Percentiles rank a stretch among this genome's conserved stretches.
Conservation (phyloP, 2,329 filamentous ascomycete genomes). For the Verticillium nonalfalfae region DNA sequence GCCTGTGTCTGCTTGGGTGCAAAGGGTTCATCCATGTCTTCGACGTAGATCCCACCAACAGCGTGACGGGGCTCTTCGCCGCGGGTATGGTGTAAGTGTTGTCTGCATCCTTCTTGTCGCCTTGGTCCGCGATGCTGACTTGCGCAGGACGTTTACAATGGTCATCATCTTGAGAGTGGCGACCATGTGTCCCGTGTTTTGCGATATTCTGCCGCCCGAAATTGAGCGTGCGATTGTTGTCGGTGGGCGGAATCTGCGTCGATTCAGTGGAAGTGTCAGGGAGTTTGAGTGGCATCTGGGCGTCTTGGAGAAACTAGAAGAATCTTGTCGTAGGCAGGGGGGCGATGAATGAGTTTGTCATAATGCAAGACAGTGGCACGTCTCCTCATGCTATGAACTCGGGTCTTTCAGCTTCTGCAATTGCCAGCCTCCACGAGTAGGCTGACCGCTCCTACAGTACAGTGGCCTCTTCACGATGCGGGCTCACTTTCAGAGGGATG, state of each 20-base stretch:
- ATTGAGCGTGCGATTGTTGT: conserved; percentile 12
- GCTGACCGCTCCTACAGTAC: too few relatives aligned
- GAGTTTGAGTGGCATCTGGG: conserved; percentile 16
- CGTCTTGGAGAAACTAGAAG: conserved; percentile 12
- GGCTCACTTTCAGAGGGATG: too few relatives aligned
- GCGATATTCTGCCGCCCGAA: conserved; percentile 10
- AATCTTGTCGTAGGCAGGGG: not conserved
- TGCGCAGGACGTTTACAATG: conserved; percentile 18
- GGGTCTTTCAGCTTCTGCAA: too few relatives aligned
- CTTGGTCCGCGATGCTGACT: not conserved
- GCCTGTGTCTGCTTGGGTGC: conserved; percentile 17
- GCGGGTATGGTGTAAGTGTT: conserved; percentile 23
- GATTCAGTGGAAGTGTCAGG: conserved; percentile 14
- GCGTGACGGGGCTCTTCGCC: conserved; percentile 19
- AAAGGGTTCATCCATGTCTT: conserved; percentile 20
- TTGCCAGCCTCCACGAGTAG: too few relatives aligned
- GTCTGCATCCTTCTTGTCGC: not conserved
- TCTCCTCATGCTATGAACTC: too few relatives aligned
- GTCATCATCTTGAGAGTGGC: conserved; percentile 16
- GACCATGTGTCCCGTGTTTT: conserved; percentile 9
- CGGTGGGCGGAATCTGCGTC: conserved; percentile 13
- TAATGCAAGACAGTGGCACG: too few relatives aligned
- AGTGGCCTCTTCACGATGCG: too few relatives aligned
- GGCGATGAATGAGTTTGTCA: too few relatives aligned
- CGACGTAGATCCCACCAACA: conserved; percentile 16